These are phyloP conservation scores for Cinchona pubescens DNA, from an alignment of 257 asterid species.

Conservation along the genomic window DNA sequence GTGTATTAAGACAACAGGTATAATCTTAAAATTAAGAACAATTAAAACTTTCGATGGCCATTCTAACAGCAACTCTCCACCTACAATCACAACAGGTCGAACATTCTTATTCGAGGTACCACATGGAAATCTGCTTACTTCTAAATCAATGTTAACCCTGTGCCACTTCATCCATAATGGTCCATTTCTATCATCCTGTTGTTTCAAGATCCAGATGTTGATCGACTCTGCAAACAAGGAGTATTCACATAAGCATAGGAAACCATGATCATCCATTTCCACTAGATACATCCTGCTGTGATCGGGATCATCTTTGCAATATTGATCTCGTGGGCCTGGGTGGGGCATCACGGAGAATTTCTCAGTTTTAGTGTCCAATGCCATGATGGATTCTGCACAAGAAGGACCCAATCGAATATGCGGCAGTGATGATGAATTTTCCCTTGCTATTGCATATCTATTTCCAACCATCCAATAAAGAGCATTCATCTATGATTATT, in stretches of 20 bases:
- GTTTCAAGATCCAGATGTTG: background rate
- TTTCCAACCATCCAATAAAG: background rate
- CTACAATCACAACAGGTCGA: background rate
- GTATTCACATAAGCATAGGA: background rate
- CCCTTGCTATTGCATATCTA: background rate
- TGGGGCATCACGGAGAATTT: conserved; percentile 1
- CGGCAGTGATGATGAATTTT: background rate
- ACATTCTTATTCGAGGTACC: background rate
- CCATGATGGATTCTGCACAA: background rate
- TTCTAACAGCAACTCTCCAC: background rate
- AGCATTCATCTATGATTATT: no score
- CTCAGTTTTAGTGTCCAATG: background rate
- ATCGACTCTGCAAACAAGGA: background rate
- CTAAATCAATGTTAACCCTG: background rate
- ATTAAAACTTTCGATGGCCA: background rate
- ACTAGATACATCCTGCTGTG: background rate
- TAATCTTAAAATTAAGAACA: background rate
- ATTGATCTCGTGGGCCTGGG: background rate
- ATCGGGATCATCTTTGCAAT: background rate
- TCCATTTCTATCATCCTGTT: background rate
- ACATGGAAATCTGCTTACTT: background rate
- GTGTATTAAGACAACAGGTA: no score
- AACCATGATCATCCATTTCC: background rate
- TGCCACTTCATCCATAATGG: background rate
- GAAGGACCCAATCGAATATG: background rate